These are phyloP conservation scores for Geotrichum phurueaensis DNA, from an alignment of 1,139 yeast genomes.

Conservation along the genomic window DNA sequence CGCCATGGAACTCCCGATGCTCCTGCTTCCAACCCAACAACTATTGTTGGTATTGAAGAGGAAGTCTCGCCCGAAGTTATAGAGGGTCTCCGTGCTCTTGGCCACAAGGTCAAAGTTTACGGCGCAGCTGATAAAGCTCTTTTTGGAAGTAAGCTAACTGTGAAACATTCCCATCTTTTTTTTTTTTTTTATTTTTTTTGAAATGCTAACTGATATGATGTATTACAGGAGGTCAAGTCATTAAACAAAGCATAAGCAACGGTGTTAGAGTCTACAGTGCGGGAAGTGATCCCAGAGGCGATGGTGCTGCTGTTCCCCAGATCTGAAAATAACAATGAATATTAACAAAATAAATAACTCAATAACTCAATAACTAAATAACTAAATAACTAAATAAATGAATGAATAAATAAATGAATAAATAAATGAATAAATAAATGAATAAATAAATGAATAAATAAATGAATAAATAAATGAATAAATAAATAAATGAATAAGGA, in stretches of 20 bases:
- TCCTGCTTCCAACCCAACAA: slow-evolving; percentile 53
- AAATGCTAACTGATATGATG: background rate
- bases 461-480: too few relatives aligned
- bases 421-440: too few relatives aligned
- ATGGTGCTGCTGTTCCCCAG: slow-evolving; percentile 67
- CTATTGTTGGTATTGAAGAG: slow-evolving; percentile 61
- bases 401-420: background rate
- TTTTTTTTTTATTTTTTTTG: too few relatives aligned
- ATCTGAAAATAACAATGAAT: slow-evolving; percentile 22
- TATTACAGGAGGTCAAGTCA: slow-evolving; percentile 57
- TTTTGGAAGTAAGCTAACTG: slow-evolving; percentile 24
- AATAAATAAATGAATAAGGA: background rate
- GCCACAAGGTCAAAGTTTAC: slow-evolving; percentile 52
- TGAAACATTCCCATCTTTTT: too few relatives aligned
- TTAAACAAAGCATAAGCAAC: slow-evolving; percentile 37
- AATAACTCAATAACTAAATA: too few relatives aligned
- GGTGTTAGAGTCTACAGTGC: slow-evolving; percentile 53
- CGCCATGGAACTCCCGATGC: slow-evolving; percentile 58
- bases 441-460: background rate
- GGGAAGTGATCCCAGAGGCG: slow-evolving; percentile 76
- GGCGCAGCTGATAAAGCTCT: slow-evolving; percentile 37
- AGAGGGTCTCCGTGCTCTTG: slow-evolving; percentile 44
- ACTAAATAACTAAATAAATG: too few relatives aligned
- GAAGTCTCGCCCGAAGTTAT: slow-evolving; percentile 48
- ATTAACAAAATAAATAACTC: background rate